Conservation (phyloP, 2,329 filamentous ascomycete species). For the Pyricularia sp. region DNA sequence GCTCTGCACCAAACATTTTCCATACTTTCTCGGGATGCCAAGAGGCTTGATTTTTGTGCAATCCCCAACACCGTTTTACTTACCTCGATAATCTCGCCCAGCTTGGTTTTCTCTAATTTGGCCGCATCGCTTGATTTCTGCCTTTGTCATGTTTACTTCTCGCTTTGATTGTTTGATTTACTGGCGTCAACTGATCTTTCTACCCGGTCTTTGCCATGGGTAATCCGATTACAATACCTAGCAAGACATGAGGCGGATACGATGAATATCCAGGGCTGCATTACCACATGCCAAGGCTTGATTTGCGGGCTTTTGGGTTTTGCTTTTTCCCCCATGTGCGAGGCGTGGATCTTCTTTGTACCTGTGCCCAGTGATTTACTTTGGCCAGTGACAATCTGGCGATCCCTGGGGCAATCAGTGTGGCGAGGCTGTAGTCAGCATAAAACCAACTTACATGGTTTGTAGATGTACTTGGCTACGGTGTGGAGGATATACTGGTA, state of each 20-base stretch:
- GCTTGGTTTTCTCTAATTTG: background rate
- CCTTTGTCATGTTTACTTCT: background rate
- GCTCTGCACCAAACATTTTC: background rate
- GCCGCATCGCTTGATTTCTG: background rate
- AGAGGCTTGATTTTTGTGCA: background rate
- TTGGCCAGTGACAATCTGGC: background rate
- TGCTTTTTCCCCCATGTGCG: background rate
- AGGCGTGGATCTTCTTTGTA: background rate
- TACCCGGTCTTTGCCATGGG: background rate
- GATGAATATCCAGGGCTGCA: background rate
- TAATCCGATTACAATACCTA: background rate
- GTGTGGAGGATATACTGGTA: no score
- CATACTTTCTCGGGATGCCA: background rate
- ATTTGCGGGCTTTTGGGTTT: background rate
- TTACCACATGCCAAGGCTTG: background rate
- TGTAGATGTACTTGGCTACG: background rate
- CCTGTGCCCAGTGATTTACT: background rate
- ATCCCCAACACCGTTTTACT: background rate
- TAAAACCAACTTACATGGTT: background rate
- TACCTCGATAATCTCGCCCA: background rate
- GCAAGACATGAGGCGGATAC: background rate
- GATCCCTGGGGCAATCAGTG: background rate
- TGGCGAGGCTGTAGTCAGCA: background rate
- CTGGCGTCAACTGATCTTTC: background rate
- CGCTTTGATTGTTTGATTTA: background rate